These are phyloP conservation scores for Polysphondylium violaceum DNA, from an alignment of 78 protist species.

Conservation along the genomic window DNA sequence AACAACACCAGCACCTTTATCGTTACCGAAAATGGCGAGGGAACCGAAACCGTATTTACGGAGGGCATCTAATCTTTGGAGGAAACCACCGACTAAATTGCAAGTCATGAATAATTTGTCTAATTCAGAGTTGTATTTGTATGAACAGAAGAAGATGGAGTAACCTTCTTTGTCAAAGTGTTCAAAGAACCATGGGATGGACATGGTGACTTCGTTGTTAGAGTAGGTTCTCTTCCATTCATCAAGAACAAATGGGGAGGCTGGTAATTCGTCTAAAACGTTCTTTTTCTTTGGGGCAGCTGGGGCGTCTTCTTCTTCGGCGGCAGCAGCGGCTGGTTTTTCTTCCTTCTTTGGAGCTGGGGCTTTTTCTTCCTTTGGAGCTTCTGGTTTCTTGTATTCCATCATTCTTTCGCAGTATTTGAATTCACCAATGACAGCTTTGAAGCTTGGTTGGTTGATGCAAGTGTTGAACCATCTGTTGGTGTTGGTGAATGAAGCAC, in stretches of 20 bases:
- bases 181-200: conserved; percentile 86
- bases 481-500: conserved; percentile 67
- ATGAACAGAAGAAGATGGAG: conserved; percentile 67
- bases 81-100: conserved; percentile 88
- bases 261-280: conserved; percentile 80
- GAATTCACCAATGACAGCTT: conserved; percentile 86
- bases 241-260: conserved; percentile 80
- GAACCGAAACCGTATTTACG: conserved; percentile 90
- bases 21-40: conserved; percentile 76
- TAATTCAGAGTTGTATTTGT: conserved; percentile 84
- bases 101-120: conserved; percentile 77
- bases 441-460: conserved; percentile 89
- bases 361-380: conserved; percentile 59
- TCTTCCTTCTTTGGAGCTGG: conserved; percentile 76
- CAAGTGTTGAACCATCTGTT: conserved; percentile 90
- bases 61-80: conserved; percentile 86
- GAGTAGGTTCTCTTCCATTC: conserved; percentile 89
- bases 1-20: conserved; percentile 8
- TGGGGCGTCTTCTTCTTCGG: conserved; percentile 20
- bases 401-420: conserved; percentile 40
- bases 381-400: conserved; percentile 28
- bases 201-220: conserved; percentile 83
- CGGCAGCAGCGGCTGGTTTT: conserved; percentile 75
- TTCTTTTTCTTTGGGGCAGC: conserved; percentile 46
- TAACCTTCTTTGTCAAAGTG: conserved; percentile 86